Percentiles rank a stretch among this genome's conserved stretches.
Conservation (phyloP, 805 yeast genomes). For the Jamesozyma hellenica region DNA sequence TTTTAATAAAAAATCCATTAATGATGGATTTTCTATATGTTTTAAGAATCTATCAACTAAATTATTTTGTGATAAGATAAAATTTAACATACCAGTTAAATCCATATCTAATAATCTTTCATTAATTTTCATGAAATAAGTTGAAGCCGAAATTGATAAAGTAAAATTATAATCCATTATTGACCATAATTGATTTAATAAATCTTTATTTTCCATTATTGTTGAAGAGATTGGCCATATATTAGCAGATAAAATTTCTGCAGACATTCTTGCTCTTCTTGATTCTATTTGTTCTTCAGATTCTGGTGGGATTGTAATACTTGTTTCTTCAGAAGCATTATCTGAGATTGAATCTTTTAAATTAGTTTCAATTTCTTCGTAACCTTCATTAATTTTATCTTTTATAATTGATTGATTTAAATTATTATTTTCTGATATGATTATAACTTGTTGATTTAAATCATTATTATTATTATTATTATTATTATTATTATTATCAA, state of each 20-base stretch:
- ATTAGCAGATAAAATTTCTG: constrained; percentile 82
- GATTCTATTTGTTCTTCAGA: constrained; percentile 32
- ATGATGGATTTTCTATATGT: constrained; percentile 84
- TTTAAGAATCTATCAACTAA: constrained; percentile 71
- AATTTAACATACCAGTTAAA: constrained; percentile 63
- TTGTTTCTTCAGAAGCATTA: constrained; percentile 26
- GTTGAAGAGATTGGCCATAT: constrained; percentile 91
- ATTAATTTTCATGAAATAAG: constrained; percentile 82
- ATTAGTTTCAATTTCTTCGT: constrained; percentile 6
- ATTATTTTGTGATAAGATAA: constrained; percentile 53
- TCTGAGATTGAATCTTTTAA: constrained; percentile 7
- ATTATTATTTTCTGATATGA: background rate
- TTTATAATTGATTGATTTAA: background rate
- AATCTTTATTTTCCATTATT: constrained; percentile 60
- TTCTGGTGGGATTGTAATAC: constrained; percentile 29
- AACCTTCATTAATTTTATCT: constrained; percentile 1
- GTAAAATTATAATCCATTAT: constrained; percentile 60
- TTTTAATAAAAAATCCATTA: constrained; percentile 85
- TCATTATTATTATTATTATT: background rate
- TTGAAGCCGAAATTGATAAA: constrained; percentile 63
- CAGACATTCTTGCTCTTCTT: constrained; percentile 56
- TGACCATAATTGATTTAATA: constrained; percentile 67
- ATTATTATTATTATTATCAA: background rate
- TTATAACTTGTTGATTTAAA: constrained; percentile 5
- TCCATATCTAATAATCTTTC: constrained; percentile 85